Conservation (phyloP, 148 eudicot species). For the Fagopyrum tataricum region DNA sequence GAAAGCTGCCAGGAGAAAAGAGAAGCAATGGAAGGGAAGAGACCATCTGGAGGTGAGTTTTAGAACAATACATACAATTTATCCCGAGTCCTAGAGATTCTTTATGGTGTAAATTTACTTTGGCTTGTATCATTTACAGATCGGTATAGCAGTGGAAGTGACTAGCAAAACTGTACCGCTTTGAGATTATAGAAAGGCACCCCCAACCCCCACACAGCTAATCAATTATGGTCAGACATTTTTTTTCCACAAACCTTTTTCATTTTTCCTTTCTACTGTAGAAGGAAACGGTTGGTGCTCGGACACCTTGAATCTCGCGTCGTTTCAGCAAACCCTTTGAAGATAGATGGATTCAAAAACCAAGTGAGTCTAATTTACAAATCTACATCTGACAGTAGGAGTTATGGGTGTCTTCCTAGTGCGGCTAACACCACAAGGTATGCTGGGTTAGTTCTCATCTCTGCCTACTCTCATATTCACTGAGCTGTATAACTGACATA, state of each 20-base stretch:
- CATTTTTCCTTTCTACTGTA: background rate
- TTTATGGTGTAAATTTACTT: conserved; percentile 11
- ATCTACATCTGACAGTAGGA: conserved; percentile 10
- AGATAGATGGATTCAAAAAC: conserved; percentile 2
- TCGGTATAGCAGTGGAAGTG: conserved; percentile 81
- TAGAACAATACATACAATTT: background rate
- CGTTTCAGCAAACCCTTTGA: background rate
- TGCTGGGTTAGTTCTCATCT: background rate
- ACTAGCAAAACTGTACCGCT: conserved; percentile 27
- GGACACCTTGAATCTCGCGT: background rate
- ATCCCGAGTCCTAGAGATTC: background rate
- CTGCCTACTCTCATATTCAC: conserved; percentile 9
- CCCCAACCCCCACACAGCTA: background rate
- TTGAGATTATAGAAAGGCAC: background rate
- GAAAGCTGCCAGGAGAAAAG: conserved; percentile 78
- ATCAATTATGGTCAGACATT: conserved; percentile 1
- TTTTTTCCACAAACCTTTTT: conserved; percentile 6
- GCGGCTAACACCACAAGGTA: background rate
- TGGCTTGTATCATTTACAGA: conserved; percentile 34
- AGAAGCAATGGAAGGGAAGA: conserved; percentile 98
- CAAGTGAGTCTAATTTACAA: conserved; percentile 5
- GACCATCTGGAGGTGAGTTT: conserved; percentile 77
- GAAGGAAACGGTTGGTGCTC: conserved; percentile 8
- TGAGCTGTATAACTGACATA: conserved; percentile 11
- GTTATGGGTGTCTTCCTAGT: background rate